Evolutionary conservation across 345 rosid genomes (phyloP).

Genomic region (Passiflora organensis): DNA sequence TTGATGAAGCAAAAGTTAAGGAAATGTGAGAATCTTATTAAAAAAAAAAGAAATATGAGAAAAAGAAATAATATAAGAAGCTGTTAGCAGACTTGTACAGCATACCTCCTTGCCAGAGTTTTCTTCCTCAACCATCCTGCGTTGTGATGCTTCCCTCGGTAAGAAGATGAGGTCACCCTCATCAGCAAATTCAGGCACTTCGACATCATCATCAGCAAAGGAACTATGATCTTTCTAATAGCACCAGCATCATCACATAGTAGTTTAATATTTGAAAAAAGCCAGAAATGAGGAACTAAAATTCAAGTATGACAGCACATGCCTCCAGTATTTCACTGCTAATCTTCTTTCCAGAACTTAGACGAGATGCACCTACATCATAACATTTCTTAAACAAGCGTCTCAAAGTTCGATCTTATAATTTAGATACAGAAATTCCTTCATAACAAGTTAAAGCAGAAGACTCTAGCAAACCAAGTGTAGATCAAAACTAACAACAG

Average conservation of each 20-base stretch:
- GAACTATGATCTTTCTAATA: constrained; percentile 24
- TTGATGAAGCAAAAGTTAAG: neutral
- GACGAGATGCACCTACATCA: constrained; percentile 29
- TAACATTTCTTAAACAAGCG: neutral
- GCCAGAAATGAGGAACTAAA: neutral
- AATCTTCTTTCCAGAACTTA: constrained; percentile 12
- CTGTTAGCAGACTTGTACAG: neutral
- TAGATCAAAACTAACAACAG: too few species aligned
- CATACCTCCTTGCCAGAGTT: constrained; percentile 43
- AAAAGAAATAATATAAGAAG: neutral
- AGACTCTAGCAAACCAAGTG: too few species aligned
- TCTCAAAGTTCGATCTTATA: neutral
- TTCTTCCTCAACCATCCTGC: constrained; percentile 28
- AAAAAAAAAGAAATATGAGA: too few species aligned
- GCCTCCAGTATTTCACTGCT: constrained; percentile 22
- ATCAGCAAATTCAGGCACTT: constrained; percentile 47
- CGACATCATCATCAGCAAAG: constrained; percentile 45
- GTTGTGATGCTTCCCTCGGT: constrained; percentile 16
- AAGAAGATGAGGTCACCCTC: constrained; percentile 29
- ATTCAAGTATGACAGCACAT: constrained; percentile 16
- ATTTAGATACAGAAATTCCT: neutral
- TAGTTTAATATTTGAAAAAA: neutral
- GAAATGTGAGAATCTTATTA: too few species aligned
- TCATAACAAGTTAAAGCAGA: neutral
- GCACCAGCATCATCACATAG: constrained; percentile 10